Base-by-base conservation (phyloP, 208 protist genomes). In the Herpetomonas muscarum region DNA sequence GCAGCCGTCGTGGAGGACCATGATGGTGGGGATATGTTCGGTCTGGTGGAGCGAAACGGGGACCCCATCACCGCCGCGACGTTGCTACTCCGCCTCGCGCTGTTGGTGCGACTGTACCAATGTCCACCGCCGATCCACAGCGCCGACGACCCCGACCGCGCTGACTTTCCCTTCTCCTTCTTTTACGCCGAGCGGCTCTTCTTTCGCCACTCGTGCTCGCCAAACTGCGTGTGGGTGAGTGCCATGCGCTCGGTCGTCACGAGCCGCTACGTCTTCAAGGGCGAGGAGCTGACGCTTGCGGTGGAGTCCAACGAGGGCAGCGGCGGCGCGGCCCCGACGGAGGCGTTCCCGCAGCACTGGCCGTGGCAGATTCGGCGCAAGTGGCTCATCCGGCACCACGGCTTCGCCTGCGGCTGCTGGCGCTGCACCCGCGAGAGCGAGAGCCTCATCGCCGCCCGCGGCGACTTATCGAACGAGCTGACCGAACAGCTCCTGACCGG, bases 171-270 rank as follows among this genome's bases (percentile, higher is more conserved):
- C 31, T 45, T 55, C 55, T 55, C 46, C 55, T n/a, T 56, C 37
- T 50, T 78, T 52, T 71, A 66, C 54, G 26, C 59, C 1, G 66
- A 78, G 63, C 51, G 60, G 3, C 36, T 75, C 17, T 54, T 70
- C 25, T 59, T 82, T 13, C 76, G 76, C 2, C 76, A 82, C 64
- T 82, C 76, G 7, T 82, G 76, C 46, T 70, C 78, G 61, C 67
- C 76, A 13, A 82, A 82, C 57, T 82, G 76, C 39, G 30, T 62
- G 1, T 82, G 76, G 76, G 74, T 67, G 30, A 61, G 67, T 17
- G 64, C 52, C 5, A 59, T 61, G 21, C 62, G 32, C 45, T 41
- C 37, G 45, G 59, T 74, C 25, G 48, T 70, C 28, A 82, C 76
- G 9, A 55, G 61, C 32, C 76, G 76, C 21, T 82, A 70, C 48